These are phyloP conservation scores for Acmispon strigosus DNA, from an alignment of 306 rosid species.

Conservation along the genomic window DNA sequence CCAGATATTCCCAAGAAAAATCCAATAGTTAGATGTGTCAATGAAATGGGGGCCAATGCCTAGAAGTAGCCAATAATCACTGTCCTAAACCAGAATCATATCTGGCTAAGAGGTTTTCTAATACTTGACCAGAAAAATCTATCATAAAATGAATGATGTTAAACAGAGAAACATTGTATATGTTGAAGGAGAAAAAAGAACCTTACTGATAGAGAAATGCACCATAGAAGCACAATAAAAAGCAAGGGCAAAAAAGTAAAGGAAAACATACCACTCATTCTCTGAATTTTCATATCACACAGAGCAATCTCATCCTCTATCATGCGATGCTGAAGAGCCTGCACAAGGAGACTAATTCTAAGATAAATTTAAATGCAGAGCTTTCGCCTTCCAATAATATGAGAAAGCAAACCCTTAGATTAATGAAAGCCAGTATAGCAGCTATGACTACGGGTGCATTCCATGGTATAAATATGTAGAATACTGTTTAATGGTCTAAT, in stretches of 20 bases:
- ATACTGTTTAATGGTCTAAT: not conserved
- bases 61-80: not conserved
- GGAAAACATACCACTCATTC: conserved; percentile 41
- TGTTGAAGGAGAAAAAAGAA: not conserved
- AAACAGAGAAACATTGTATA: too few species aligned
- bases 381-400: not conserved
- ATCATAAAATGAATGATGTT: not conserved
- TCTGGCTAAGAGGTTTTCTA: not conserved
- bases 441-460: not conserved
- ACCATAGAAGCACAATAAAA: not conserved
- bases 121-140: not conserved
- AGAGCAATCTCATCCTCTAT: conserved; percentile 64
- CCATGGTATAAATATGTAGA: not conserved
- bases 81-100: not conserved
- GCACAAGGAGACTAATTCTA: conserved; percentile 28
- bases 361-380: not conserved
- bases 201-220: not conserved
- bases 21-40: not conserved
- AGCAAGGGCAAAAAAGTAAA: not conserved
- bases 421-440: not conserved
- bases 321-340: conserved; percentile 57
- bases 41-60: not conserved
- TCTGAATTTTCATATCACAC: conserved; percentile 56
- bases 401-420: not conserved
- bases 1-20: not conserved